Evolutionary conservation across 2,329 filamentous ascomycete genomes (phyloP).

Genomic region (Mycosphaerella sp.): DNA sequence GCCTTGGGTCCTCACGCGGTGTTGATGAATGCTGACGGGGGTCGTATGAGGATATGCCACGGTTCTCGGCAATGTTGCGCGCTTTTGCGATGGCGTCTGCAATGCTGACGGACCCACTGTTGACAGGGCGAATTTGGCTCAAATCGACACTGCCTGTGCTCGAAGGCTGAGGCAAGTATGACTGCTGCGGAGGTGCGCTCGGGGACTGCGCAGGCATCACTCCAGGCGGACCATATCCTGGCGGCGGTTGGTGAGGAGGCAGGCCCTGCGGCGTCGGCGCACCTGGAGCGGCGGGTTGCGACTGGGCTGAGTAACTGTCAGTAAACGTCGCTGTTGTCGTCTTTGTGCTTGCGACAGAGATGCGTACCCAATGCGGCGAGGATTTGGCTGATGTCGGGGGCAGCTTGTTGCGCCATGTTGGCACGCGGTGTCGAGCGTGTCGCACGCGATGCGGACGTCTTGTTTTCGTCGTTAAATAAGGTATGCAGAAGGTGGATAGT

Average conservation of each 20-base stretch:
- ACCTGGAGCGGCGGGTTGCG: slow-evolving; percentile 33
- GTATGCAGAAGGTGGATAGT: not conserved
- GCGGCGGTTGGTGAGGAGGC: slow-evolving; percentile 35
- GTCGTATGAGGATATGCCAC: slow-evolving; percentile 55
- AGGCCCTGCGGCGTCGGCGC: slow-evolving; percentile 45
- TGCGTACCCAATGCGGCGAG: slow-evolving; percentile 45
- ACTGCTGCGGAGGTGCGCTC: slow-evolving; percentile 27
- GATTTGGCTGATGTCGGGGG: slow-evolving; percentile 46
- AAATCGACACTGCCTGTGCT: slow-evolving; percentile 72
- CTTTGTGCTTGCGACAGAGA: not conserved
- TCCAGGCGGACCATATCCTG: slow-evolving; percentile 40
- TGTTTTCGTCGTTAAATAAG: not conserved
- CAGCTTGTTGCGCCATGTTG: slow-evolving; percentile 38
- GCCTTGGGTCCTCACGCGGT: slow-evolving; percentile 41
- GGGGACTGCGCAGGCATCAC: slow-evolving; percentile 36
- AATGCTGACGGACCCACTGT: slow-evolving; percentile 74
- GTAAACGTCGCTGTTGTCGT: not conserved
- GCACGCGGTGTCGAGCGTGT: slow-evolving; percentile 6
- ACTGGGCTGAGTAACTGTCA: slow-evolving; percentile 22
- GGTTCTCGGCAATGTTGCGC: slow-evolving; percentile 72
- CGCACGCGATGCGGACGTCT: not conserved
- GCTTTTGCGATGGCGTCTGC: slow-evolving; percentile 80
- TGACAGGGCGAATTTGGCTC: slow-evolving; percentile 71
- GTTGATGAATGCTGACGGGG: slow-evolving; percentile 29
- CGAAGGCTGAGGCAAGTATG: slow-evolving; percentile 58